Evolutionary conservation across 805 yeast species (phyloP).

Genomic region (Kluyveromyces dobzhanskii): DNA sequence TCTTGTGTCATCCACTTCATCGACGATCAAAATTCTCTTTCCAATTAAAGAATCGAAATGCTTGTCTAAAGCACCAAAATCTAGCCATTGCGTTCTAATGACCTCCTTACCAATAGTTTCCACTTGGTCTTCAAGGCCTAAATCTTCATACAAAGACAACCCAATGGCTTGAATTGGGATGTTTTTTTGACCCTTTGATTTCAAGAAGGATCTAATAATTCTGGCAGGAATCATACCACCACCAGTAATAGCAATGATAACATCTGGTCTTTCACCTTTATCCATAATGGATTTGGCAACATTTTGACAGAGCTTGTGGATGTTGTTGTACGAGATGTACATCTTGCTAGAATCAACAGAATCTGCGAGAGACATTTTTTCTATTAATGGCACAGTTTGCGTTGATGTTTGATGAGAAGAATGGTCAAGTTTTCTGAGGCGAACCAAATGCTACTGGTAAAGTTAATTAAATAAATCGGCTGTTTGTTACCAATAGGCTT

Average conservation of each 20-base stretch:
- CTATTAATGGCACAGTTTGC: too few species aligned
- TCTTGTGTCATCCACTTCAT: conserved; percentile 89
- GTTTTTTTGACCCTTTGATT: conserved; percentile 49
- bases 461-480: too few species aligned
- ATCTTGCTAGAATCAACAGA: conserved; percentile 31
- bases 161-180: conserved; percentile 68
- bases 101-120: conserved; percentile 69
- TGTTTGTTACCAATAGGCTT: too few species aligned
- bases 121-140: conserved; percentile 36
- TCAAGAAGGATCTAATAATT: conserved; percentile 56
- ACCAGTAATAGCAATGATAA: conserved; percentile 63
- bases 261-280: conserved; percentile 38
- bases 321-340: conserved; percentile 69
- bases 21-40: conserved; percentile 72
- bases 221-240: conserved; percentile 69
- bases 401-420: too few species aligned
- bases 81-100: conserved; percentile 84
- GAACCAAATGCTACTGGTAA: too few species aligned
- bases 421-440: too few species aligned
- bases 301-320: conserved; percentile 76
- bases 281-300: conserved; percentile 45
- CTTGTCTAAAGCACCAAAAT: conserved; percentile 60
- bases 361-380: background rate
- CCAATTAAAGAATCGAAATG: conserved; percentile 74
- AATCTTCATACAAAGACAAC: conserved; percentile 52